A percentile compares a stretch with the other conserved stretches of the same genome.
Conservation (phyloP, 106 monocot species). For the Dendrobium chrysotoxum region DNA sequence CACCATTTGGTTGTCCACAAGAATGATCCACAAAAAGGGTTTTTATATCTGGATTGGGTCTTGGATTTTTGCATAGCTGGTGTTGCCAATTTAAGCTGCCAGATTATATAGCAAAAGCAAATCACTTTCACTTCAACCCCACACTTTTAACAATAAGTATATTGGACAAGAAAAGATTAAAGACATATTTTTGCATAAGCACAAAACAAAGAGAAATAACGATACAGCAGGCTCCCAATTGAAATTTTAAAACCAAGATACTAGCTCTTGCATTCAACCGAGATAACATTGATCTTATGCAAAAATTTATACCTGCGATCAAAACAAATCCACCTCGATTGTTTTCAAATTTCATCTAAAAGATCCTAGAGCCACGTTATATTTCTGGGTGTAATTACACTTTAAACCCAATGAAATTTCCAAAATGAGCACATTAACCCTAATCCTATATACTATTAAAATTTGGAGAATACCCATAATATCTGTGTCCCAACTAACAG, state of each 20-base stretch:
- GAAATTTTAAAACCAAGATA: neutral
- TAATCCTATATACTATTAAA: neutral
- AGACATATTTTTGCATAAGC: neutral
- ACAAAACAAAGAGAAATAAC: neutral
- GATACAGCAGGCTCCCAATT: neutral
- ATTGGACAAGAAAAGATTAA: neutral
- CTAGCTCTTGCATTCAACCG: neutral
- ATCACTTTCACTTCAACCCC: neutral
- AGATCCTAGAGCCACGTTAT: neutral
- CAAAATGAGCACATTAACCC: neutral
- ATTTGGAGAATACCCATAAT: neutral
- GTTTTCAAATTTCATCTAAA: neutral
- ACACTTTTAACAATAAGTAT: neutral
- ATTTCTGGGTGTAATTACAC: neutral
- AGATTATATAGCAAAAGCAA: neutral
- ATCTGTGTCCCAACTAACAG: neutral
- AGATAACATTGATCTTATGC: neutral
- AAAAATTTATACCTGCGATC: neutral
- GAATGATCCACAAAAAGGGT: slow-evolving; percentile 85
- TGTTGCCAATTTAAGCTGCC: slow-evolving; percentile 89
- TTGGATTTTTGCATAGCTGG: slow-evolving; percentile 74
- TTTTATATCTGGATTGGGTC: slow-evolving; percentile 79
- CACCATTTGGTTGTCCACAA: slow-evolving; percentile 68
- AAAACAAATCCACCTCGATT: neutral
- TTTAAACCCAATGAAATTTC: neutral